Evolutionary conservation across 495 filamentous ascomycete species (phyloP).

Genomic region (Wilcoxina mikolae): DNA sequence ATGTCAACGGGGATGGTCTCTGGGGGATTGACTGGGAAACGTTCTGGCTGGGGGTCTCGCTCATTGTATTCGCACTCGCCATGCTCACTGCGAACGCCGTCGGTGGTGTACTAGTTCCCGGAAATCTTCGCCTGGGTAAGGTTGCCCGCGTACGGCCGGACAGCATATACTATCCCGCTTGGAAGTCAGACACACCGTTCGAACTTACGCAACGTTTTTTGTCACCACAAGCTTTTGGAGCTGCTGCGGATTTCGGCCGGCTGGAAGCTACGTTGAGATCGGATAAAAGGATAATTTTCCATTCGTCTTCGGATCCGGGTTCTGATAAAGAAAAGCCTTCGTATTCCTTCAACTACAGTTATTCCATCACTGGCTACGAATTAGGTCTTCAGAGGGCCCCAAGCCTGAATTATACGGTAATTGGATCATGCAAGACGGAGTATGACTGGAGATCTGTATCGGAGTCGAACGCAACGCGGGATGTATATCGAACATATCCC

Average conservation of each 20-base stretch:
- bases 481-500: too few relatives aligned
- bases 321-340: not conserved
- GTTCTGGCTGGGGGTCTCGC: not conserved
- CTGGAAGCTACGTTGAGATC: not conserved
- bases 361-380: not conserved
- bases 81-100: not conserved
- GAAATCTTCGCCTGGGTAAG: constrained; percentile 1
- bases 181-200: not conserved
- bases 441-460: not conserved
- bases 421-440: not conserved
- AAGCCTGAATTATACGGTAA: not conserved
- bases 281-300: not conserved
- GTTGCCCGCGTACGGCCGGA: not conserved
- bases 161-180: not conserved
- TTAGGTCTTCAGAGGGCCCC: constrained; percentile 1
- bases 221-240: not conserved
- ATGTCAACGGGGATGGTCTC: not conserved
- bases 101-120: not conserved
- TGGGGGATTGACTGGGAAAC: not conserved
- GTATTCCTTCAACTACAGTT: not conserved
- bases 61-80: not conserved
- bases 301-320: not conserved
- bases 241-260: not conserved
- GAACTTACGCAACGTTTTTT: not conserved
- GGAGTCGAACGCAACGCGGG: too few relatives aligned